Evolutionary conservation across 352 stramenopile species (phyloP).

Genomic region (Phytopythium kandeliae): DNA sequence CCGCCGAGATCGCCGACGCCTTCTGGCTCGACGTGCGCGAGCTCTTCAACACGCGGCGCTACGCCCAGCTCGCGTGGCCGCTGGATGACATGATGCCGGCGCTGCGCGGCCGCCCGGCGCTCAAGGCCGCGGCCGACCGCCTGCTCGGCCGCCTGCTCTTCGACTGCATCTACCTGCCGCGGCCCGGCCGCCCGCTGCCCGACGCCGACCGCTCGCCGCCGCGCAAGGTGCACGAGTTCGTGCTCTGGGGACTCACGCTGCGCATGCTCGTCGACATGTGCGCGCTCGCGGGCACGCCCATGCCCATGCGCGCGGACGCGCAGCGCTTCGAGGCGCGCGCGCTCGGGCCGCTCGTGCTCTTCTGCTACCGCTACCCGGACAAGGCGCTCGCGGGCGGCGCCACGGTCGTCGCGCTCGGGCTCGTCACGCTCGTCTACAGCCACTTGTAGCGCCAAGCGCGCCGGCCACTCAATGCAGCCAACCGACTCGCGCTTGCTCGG

Average conservation of each 20-base stretch:
- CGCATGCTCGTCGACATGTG: conserved; percentile 61
- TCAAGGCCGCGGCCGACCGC: conserved; percentile 23
- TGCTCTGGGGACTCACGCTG: conserved; percentile 82
- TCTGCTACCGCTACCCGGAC: conserved; percentile 44
- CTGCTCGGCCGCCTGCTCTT: conserved; percentile 61
- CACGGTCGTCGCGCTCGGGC: conserved; percentile 33
- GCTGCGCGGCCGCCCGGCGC: conserved; percentile 24
- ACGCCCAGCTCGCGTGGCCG: conserved; percentile 49
- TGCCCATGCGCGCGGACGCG: conserved; percentile 46
- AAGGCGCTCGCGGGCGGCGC: conserved; percentile 37
- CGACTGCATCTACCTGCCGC: conserved; percentile 68
- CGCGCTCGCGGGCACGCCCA: conserved; percentile 19
- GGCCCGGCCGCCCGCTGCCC: conserved; percentile 26
- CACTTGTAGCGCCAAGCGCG: conserved; percentile 33
- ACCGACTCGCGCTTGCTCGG: too few relatives aligned
- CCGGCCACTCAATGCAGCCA: too few relatives aligned
- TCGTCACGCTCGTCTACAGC: conserved; percentile 36
- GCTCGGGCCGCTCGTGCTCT: conserved; percentile 45
- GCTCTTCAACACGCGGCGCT: conserved; percentile 52
- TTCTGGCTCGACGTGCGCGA: conserved; percentile 84
- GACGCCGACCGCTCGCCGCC: conserved; percentile 32
- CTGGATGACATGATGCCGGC: conserved; percentile 49
- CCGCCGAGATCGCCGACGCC: conserved; percentile 64
- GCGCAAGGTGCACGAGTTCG: conserved; percentile 61
- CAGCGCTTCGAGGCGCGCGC: conserved; percentile 52